Evolutionary conservation across 257 asterid genomes (phyloP), one percentile per base, ranked within the genome.

Genomic region (Galeopsis tetrahit): DNA sequence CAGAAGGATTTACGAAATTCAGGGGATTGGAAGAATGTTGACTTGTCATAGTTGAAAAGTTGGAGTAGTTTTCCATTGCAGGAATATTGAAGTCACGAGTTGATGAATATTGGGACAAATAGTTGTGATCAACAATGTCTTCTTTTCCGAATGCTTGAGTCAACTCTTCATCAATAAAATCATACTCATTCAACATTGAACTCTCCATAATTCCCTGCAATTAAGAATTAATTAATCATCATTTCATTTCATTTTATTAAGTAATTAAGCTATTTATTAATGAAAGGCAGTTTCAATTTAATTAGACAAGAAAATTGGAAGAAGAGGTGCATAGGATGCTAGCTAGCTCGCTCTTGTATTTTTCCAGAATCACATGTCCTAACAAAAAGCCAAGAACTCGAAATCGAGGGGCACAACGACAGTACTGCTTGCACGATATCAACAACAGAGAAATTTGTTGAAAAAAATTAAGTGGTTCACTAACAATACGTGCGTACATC

Each of bases 141-240:
- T 63, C 57, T 39, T 75, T 66, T 7, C 52, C 49, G 8, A 68
- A 15, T 8, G 31, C 80, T 10, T 53, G 70, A 3, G 72, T n/a
- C n/a, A n/a, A n/a, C n/a, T n/a, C n/a, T n/a, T n/a, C 2, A 38
- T 63, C 71, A 44, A 70, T 10, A 46, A 63, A 55, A 43, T 71
- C 73, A 17, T 7, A 44, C 7, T 33, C 63, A 44, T 70, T 33
- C 68, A 52, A 64, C 13, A 55, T 55, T 4, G 75, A 40, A 28
- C 66, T 63, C 8, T 76, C 76, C 73, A 76, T 21, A 21, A 21
- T 11, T 11, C 35, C 62, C 62, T 56, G 62, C n/a, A 28, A 21
- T 11, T 40, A 40, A 7, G 9, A 38, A 8, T 7, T 40, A 40
- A 40, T 38, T 38, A 6, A 38, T 38, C 2, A 5, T 38, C 43